Percentiles rank a stretch among this genome's conserved stretches.
These are phyloP conservation scores for Mycena metata DNA, from an alignment of 768 basidiomycete species.

Conservation along the genomic window DNA sequence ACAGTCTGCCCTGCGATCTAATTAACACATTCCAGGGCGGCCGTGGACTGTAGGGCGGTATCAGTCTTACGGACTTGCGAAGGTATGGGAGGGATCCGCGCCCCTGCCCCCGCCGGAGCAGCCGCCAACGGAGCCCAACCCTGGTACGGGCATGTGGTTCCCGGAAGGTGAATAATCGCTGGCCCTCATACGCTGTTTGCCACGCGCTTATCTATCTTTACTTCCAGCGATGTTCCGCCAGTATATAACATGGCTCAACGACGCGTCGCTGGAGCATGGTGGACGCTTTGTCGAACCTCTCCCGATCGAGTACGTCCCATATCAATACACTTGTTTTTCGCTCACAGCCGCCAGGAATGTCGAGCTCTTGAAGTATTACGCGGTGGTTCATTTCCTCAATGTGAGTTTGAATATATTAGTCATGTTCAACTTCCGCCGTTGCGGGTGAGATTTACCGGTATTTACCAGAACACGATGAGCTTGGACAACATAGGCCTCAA, in stretches of 20 bases:
- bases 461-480: too few species aligned
- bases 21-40: slow-evolving; percentile 17
- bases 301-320: slow-evolving; percentile 15
- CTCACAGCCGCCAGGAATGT: too few species aligned
- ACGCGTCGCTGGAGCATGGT: slow-evolving; percentile 16
- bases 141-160: slow-evolving; percentile 3
- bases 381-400: too few species aligned
- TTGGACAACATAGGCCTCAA: too few species aligned
- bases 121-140: too few species aligned
- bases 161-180: slow-evolving; percentile 13
- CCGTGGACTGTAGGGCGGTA: slow-evolving; percentile 36
- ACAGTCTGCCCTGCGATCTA: too few species aligned
- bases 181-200: too few species aligned
- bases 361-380: too few species aligned
- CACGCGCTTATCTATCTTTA: neutral
- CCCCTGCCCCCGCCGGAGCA: slow-evolving; percentile 30
- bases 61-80: slow-evolving; percentile 37
- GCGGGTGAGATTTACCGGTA: too few species aligned
- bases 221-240: neutral
- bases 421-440: too few species aligned
- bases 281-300: neutral
- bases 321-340: too few species aligned
- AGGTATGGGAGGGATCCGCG: slow-evolving; percentile 41
- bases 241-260: slow-evolving; percentile 24
- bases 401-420: too few species aligned